Conservation (phyloP, 345 rosid species). For the Dipteronia dyeriana region DNA sequence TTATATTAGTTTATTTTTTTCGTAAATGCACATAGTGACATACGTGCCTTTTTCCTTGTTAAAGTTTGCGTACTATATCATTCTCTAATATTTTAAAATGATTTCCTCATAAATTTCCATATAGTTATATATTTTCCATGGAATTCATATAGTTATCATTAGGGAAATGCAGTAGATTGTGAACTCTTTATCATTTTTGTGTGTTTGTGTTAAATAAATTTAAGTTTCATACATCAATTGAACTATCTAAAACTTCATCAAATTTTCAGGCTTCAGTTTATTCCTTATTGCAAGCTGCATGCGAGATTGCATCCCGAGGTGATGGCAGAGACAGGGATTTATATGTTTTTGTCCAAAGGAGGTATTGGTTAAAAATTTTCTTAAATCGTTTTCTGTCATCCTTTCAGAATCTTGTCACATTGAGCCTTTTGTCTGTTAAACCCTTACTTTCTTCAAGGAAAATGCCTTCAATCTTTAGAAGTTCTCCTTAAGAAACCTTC, state of each 20-base stretch:
- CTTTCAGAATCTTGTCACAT: conserved; percentile 20
- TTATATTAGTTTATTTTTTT: neutral
- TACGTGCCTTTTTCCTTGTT: neutral
- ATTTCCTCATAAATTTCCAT: neutral
- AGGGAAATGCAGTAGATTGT: neutral
- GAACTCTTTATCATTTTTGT: neutral
- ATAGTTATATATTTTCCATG: neutral
- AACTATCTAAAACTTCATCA: conserved; percentile 33
- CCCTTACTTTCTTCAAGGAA: neutral
- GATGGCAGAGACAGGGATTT: conserved; percentile 71
- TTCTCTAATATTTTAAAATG: neutral
- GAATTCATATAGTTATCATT: neutral
- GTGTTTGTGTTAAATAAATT: neutral
- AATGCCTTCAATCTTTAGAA: neutral
- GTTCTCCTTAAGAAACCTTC: neutral
- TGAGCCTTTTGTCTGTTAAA: conserved; percentile 8
- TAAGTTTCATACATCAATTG: conserved; percentile 18
- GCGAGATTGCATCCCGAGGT: conserved; percentile 78
- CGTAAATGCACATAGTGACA: neutral
- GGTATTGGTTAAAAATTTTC: conserved; percentile 43
- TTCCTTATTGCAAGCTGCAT: conserved; percentile 87
- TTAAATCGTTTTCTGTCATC: neutral
- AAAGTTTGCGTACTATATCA: neutral
- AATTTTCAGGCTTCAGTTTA: conserved; percentile 75
- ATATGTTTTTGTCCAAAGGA: conserved; percentile 75